Base-by-base conservation (phyloP, 2,329 filamentous ascomycete genomes). In the Madurella fahalii region DNA sequence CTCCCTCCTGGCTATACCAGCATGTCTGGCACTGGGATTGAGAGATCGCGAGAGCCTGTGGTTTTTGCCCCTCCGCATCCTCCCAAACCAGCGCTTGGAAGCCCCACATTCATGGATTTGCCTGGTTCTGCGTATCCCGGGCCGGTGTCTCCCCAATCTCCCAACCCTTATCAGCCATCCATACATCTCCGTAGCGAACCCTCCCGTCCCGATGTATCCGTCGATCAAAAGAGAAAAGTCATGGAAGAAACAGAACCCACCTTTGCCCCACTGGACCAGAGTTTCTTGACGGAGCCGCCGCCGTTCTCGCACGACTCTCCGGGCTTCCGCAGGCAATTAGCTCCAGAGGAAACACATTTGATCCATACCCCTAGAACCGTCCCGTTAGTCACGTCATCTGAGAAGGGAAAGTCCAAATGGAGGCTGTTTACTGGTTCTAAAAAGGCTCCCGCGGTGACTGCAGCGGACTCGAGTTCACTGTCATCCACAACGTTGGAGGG, bases 401-500 rank as follows among this genome's bases (percentile, higher is more conserved):
- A 59, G 12, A 71, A 68, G 57, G 56, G 59, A 8, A 70, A 67
- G 47, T 66, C 63, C 1, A 67, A 61, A 56, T 72, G 68, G 69
- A 64, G 61, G 45, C 45, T 65, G 54, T 59, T 65, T 63, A 31
- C 60, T 43, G 46, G 60, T 49, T 20, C 64, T 55, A 52, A 67
- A 51, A 60, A 69, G 59, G 44, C 65, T 62, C 57, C 65, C 9
- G 54, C 55, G 1, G 63, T 58, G n/a, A 39, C 63, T 1, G 67
- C 68, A 0, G 64, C 61, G 7, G 71, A 74, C 47, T 67, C 70
- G 2, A 72, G 67, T 52, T 73, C 71, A 0, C 44, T 71, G 5
- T 72, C 71, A 2, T 73, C 71, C 11, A 62, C 64, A 1, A 62
- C 65, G 0, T 34, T 70, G 5, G 56, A 72, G 60, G 56, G 64